These are phyloP conservation scores for Dissoconium aciculare DNA, from an alignment of 2,329 filamentous ascomycete genomes.

Conservation along the genomic window DNA sequence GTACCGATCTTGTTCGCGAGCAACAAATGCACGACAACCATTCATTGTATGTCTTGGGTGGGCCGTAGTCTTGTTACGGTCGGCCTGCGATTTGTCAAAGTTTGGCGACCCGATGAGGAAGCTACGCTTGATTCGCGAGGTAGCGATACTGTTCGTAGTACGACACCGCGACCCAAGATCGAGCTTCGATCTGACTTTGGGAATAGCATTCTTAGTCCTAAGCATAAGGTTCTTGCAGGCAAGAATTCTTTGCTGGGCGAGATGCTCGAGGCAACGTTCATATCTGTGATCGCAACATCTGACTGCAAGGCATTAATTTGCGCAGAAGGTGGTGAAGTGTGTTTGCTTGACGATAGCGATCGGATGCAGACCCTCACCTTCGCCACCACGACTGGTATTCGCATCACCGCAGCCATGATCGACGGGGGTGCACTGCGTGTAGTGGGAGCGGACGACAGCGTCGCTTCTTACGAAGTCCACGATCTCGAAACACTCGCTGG, in stretches of 20 bases:
- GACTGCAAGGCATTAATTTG: conserved; percentile 65
- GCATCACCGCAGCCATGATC: conserved; percentile 51
- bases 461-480: conserved; percentile 31
- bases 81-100: conserved; percentile 80
- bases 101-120: conserved; percentile 71
- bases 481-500: conserved; percentile 23
- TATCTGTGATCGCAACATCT: conserved; percentile 56
- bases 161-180: conserved; percentile 22
- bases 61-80: conserved; percentile 70
- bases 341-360: conserved; percentile 63
- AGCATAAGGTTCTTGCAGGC: conserved; percentile 59
- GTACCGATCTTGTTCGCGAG: conserved; percentile 64
- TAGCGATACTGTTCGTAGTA: conserved; percentile 7
- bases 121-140: conserved; percentile 10
- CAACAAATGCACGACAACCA: conserved; percentile 82
- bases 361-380: conserved; percentile 56
- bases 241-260: conserved; percentile 75
- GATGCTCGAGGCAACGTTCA: conserved; percentile 72
- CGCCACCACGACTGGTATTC: conserved; percentile 51
- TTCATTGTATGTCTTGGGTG: conserved; percentile 83
- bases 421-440: conserved; percentile 45
- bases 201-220: conserved; percentile 26
- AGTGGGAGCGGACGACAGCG: conserved; percentile 49
- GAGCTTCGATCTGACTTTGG: conserved; percentile 19
- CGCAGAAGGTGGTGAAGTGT: conserved; percentile 80